Conservation (phyloP, 2,329 filamentous ascomycete species). For the Blastomyces parvus region DNA sequence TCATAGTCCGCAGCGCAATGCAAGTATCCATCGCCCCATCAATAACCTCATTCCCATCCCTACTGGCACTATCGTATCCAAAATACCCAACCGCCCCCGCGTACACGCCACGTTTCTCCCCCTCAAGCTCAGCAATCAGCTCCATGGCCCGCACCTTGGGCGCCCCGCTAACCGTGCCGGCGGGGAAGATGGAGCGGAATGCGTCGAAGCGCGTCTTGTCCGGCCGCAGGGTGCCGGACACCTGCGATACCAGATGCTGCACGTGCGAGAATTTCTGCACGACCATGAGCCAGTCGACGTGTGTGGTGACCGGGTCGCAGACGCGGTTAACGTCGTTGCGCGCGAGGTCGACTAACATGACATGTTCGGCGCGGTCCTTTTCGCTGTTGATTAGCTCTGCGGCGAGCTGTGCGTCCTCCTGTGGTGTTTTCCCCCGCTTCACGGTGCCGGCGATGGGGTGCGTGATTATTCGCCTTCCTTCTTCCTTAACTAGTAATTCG, state of each 20-base stretch:
- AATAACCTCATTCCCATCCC: constrained; percentile 48
- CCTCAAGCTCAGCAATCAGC: constrained; percentile 86
- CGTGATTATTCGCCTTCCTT: constrained; percentile 78
- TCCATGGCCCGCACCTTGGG: constrained; percentile 97
- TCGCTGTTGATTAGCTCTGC: constrained; percentile 66
- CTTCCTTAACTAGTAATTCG: constrained; percentile 86
- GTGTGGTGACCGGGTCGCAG: constrained; percentile 78
- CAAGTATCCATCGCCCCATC: constrained; percentile 90
- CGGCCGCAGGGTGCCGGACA: constrained; percentile 75
- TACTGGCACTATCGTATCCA: constrained; percentile 66
- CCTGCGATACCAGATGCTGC: constrained; percentile 92
- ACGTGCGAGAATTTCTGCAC: constrained; percentile 94
- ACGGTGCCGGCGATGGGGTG: constrained; percentile 97
- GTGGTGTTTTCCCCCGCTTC: constrained; percentile 67
- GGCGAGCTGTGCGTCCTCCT: constrained; percentile 73
- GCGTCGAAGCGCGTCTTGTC: constrained; percentile 89
- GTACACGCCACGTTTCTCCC: constrained; percentile 90
- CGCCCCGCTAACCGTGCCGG: constrained; percentile 88
- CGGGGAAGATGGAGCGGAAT: constrained; percentile 92
- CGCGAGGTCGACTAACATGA: constrained; percentile 95
- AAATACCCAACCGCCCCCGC: constrained; percentile 96
- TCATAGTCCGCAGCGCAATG: constrained; percentile 79
- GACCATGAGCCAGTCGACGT: constrained; percentile 89
- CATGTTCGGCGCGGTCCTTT: constrained; percentile 90
- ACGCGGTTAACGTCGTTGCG: constrained; percentile 96